phyloP scores from a whole-genome alignment of 1,139 yeast genomes.

The Suhomyces anneliseae region DNA sequence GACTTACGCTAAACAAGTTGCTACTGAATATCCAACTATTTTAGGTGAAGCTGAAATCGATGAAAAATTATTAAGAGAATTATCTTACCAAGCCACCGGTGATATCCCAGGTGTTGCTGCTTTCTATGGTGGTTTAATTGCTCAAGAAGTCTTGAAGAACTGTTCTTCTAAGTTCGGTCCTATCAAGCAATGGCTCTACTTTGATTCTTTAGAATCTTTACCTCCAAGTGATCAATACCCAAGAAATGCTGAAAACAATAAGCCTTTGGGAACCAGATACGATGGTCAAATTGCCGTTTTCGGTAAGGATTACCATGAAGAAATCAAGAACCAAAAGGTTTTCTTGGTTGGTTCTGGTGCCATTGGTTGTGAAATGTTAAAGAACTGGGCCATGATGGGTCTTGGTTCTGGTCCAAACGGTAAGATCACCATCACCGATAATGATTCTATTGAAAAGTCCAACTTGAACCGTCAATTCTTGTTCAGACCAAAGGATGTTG shows the following conservation, averaged over 20 bases:
- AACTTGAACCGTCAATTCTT: conserved; percentile 94
- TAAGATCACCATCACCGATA: conserved; percentile 82
- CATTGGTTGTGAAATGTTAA: conserved; percentile 98
- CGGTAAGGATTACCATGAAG: conserved; percentile 75
- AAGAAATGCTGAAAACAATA: conserved; percentile 70
- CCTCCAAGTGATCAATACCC: conserved; percentile 59
- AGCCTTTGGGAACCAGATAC: conserved; percentile 79
- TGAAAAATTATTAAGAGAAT: conserved; percentile 64
- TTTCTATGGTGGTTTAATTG: conserved; percentile 89
- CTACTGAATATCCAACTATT: conserved; percentile 57
- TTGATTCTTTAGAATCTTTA: conserved; percentile 89
- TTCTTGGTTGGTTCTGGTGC: conserved; percentile 98
- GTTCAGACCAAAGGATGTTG: conserved; percentile 93
- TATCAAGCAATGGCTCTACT: conserved; percentile 85
- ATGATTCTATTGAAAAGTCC: conserved; percentile 92
- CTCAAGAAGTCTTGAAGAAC: conserved; percentile 95
- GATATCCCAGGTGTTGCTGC: conserved; percentile 91
- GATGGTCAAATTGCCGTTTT: conserved; percentile 94
- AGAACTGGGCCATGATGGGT: conserved; percentile 98
- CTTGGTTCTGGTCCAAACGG: conserved; percentile 91
- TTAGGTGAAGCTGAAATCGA: conserved; percentile 56
- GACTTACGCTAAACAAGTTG: conserved; percentile 59
- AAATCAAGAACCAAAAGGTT: conserved; percentile 71
- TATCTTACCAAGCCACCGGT: conserved; percentile 86
- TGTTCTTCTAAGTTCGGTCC: conserved; percentile 94